phyloP scores from a whole-genome alignment of 805 yeast genomes.

The Lipomyces kockii region DNA sequence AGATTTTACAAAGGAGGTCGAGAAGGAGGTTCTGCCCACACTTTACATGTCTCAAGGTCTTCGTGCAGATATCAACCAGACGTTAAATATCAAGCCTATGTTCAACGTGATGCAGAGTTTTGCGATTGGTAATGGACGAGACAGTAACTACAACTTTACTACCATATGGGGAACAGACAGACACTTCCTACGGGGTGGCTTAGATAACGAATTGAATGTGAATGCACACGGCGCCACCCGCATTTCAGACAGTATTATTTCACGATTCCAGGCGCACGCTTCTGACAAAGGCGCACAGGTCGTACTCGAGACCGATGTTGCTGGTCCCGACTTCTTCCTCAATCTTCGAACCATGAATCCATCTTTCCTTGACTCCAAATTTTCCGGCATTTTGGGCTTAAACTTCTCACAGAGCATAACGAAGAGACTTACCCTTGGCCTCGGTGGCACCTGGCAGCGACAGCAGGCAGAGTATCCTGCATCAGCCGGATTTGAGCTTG shows the following conservation, averaged over 20 bases:
- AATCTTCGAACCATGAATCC: conserved; percentile 94
- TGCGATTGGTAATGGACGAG: conserved; percentile 77
- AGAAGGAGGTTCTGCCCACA: conserved; percentile 87
- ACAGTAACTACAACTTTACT: conserved; percentile 86
- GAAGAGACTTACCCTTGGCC: conserved; percentile 80
- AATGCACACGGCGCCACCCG: conserved; percentile 29
- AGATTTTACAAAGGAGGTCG: conserved; percentile 89
- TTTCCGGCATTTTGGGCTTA: conserved; percentile 91
- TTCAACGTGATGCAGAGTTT: conserved; percentile 97
- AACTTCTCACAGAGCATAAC: conserved; percentile 89
- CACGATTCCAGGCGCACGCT: conserved; percentile 33
- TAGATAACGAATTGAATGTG: conserved; percentile 69
- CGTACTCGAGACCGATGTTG: conserved; percentile 95
- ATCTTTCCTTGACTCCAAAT: conserved; percentile 69
- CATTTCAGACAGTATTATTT: conserved; percentile 16
- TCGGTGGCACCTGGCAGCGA: conserved; percentile 84
- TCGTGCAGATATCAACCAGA: conserved; percentile 94
- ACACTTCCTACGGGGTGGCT: conserved; percentile 84
- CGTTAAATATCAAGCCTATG: conserved; percentile 86
- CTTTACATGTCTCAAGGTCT: conserved; percentile 93
- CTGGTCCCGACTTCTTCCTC: conserved; percentile 83
- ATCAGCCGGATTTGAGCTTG: conserved; percentile 87
- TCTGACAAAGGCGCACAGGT: conserved; percentile 56
- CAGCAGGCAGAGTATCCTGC: conserved; percentile 71
- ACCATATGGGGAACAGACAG: conserved; percentile 88